Base-by-base conservation (phyloP, 495 filamentous ascomycete genomes). In the Daldinia bambusicola region DNA sequence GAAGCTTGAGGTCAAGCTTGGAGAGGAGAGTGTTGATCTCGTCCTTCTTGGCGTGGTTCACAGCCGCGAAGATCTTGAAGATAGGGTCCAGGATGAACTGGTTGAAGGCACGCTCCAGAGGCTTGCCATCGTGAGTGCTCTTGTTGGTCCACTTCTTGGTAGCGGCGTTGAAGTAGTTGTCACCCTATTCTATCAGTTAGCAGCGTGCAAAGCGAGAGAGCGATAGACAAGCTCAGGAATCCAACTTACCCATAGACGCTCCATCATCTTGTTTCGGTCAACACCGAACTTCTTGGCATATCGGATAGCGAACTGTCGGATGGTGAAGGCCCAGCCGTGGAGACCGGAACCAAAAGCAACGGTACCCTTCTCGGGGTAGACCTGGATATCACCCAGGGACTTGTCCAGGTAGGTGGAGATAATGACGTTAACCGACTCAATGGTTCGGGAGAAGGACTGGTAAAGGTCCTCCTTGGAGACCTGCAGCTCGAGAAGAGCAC, bases 211-310 rank as follows among this genome's bases (percentile, higher is more conserved):
- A 34, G 30, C 4, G 12, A 40, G 10, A 20, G 20, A 16, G 38
- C 36, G 31, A 22, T 14, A 18, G 7, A 31, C 3, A n/a, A 52
- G 9, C 7, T 38, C 0, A n/a, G 8, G 10, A 0, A 20, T 20
- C 38, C 30, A 66, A 78, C 88, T 83, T 84, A 94, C 92, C 95
- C 95, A 99, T 76, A 99, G 92, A 89, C 96, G 94, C 86, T 97
- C 93, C 90, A 98, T 97, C 96, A 99, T 97, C 93, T 98, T 98
- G 84, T 88, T 89, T 83, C 92, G 92, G 88, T 99, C 96, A 77
- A 99, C 96, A 90, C 95, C 95, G 79, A 99, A 98, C 85, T 99
- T 99, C 93, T 98, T 98, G 80, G 95, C 92, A 85, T 98, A 99
- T 80, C 91, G 91, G 77, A 89, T 85, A 75, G 95, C 95, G 84